Base-by-base conservation (phyloP, 1,139 yeast species). In the Geotrichum histeridarum region DNA sequence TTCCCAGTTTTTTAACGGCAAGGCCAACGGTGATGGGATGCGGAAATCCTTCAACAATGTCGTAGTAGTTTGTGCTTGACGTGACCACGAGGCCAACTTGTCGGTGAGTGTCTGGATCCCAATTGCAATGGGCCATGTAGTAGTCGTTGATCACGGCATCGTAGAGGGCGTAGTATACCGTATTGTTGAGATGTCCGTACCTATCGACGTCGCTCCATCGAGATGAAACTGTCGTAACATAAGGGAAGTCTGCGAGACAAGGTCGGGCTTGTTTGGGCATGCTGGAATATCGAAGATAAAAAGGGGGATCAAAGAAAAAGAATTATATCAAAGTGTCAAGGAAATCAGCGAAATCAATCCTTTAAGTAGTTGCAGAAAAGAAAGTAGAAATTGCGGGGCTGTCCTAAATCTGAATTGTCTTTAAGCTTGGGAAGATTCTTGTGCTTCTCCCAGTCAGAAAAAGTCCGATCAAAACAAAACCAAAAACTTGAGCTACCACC, bases 111-210 rank as follows among this genome's bases (percentile, higher is more conserved):
- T 41, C 51, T 5, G 65, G 64, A 42, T 59, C 59, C 61, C 64
- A 61, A 11, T 58, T 54, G 53, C 70, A 64, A 22, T 64, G 57
- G 33, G 63, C 62, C 49, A 60, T 61, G 64, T 65, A 62, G 56
- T 63, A 66, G 8, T 58, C 57, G 56, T 66, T 65, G 36, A 67
- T 57, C 14, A 64, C 53, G 8, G 70, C 65, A 53, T 67, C 69
- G 59, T 66, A 67, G 42, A 65, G 59, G 35, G 60, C 62, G 52
- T 64, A 66, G 56, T 65, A 67, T n/a, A 64, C 61, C 8, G 70
- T 66, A 43, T 67, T 66, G 59, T 67, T 67, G 39, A 67, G 57
- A 54, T 67, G 71, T 11, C 70, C 70, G 42, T 66, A 65, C 50
- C 61, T 66, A 55, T 66, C 70, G 48, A 64, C 65, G 48, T 67